Evolutionary conservation across 805 yeast genomes (phyloP).

Genomic region (Metschnikowia shivogae): DNA sequence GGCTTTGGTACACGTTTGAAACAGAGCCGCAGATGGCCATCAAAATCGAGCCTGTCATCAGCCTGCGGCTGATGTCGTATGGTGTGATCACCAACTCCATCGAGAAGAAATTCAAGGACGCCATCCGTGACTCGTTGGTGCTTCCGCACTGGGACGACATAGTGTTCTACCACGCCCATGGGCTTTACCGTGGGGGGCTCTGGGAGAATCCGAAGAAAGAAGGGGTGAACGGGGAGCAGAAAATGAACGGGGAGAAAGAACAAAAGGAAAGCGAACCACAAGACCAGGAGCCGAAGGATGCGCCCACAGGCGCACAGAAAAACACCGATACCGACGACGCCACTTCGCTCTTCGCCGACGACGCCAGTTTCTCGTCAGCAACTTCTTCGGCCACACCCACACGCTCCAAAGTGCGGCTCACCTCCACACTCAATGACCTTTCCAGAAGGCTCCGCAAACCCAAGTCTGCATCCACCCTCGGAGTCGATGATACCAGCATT

Average conservation of each 20-base stretch:
- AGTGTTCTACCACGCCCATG: slow-evolving; percentile 63
- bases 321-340: background rate
- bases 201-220: slow-evolving; percentile 53
- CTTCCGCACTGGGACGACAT: slow-evolving; percentile 88
- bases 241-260: background rate
- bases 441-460: slow-evolving; percentile 17
- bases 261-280: background rate
- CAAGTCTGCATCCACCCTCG: slow-evolving; percentile 22
- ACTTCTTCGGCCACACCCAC: background rate
- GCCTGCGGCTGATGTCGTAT: slow-evolving; percentile 76
- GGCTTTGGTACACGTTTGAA: slow-evolving; percentile 89
- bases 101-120: slow-evolving; percentile 72
- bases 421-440: slow-evolving; percentile 14
- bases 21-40: slow-evolving; percentile 72
- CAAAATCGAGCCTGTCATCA: slow-evolving; percentile 85
- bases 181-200: slow-evolving; percentile 86
- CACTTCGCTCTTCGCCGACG: background rate
- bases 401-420: slow-evolving; percentile 4
- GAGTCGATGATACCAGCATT: slow-evolving; percentile 23
- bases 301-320: background rate
- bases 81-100: slow-evolving; percentile 76
- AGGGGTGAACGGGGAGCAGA: background rate
- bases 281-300: background rate
- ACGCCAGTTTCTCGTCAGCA: background rate
- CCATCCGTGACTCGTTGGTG: slow-evolving; percentile 74